Percentiles rank a stretch among this genome's conserved stretches.
phyloP scores from a whole-genome alignment of 2,329 filamentous ascomycete species.

The Colletotrichum camelliae region DNA sequence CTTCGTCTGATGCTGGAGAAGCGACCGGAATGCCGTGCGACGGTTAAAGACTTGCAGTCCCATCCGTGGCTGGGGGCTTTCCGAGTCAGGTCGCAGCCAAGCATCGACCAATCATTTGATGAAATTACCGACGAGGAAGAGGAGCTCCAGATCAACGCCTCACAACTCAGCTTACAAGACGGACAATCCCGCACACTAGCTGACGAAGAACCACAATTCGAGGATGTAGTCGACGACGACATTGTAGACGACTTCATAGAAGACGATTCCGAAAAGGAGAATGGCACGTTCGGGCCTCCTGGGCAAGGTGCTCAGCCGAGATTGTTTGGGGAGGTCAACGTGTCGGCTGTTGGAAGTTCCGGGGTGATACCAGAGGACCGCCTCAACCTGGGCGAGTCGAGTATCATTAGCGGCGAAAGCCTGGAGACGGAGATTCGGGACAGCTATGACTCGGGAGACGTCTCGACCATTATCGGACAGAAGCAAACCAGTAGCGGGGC shows the following conservation, averaged over 20 bases:
- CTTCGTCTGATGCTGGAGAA: slow-evolving; percentile 79
- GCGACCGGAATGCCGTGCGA: slow-evolving; percentile 79
- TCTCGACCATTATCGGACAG: slow-evolving; percentile 15
- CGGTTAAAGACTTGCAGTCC: slow-evolving; percentile 70
- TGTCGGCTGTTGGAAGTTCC: slow-evolving; percentile 59
- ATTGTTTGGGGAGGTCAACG: slow-evolving; percentile 61
- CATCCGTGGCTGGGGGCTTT: slow-evolving; percentile 74
- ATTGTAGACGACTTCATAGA: slow-evolving; percentile 47
- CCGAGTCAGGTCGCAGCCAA: slow-evolving; percentile 15
- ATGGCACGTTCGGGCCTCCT: slow-evolving; percentile 67
- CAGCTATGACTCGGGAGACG: slow-evolving; percentile 52
- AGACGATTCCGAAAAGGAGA: slow-evolving; percentile 83
- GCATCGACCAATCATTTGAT: slow-evolving; percentile 59
- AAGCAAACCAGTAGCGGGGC: slow-evolving; percentile 5
- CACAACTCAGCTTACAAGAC: slow-evolving; percentile 68
- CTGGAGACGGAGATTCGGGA: slow-evolving; percentile 48
- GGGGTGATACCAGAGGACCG: slow-evolving; percentile 53
- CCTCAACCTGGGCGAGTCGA: slow-evolving; percentile 48
- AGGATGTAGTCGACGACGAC: slow-evolving; percentile 42
- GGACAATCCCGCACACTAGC: slow-evolving; percentile 28
- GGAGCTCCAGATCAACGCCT: slow-evolving; percentile 62
- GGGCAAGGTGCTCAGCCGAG: slow-evolving; percentile 35
- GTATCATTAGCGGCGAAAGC: slow-evolving; percentile 35
- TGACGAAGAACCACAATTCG: slow-evolving; percentile 26
- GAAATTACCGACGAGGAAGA: slow-evolving; percentile 65